Base-by-base conservation (phyloP, 139 green algal species). In the Micromonas pusilla region DNA sequence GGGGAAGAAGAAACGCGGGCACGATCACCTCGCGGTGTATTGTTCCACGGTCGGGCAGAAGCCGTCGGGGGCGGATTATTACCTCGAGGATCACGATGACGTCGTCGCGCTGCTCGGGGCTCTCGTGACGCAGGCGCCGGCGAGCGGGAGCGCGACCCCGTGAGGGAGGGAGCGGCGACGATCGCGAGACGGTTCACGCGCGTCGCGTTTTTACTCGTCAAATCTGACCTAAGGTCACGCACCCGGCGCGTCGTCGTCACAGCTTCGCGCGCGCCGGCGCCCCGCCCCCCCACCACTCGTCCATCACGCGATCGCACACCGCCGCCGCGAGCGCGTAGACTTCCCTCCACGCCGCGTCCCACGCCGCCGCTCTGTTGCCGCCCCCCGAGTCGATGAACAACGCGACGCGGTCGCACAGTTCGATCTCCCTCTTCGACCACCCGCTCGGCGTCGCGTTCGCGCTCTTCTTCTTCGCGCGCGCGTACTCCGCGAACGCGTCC, bases 31-130 rank as follows among this genome's bases (percentile, higher is more conserved):
- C 20, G 16, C 4, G 20, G 38, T 62, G 25, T 78, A 34, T 28
- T 34, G 28, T 4, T 95, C 88, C 83, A 96, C 92, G 25, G 93
- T 98, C 52, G 94, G 94, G 0, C 95, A 98, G 85, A 97, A 97
- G 80, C 95, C 95, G 36, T 90, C 77, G 82, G 92, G 93, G 62
- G 95, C 95, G 52, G 90, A 91, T 39, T 97, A 94, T 82, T 99
- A 99, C 83, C 84, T 98, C 25, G 95, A 99, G 81, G 95, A 98
- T 79, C 83, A 91, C 0, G 82, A 77, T 3, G 91, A 97, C 68
- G 92, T 97, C 38, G 25, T 91, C 45, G 72, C 83, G 32, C 72
- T 88, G 45, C 78, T 93, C 74, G n/a, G 52, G 73, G 26, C 57
- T 4, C 4, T 78, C 2, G 52, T 36, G 37, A 16, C 45, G 45